Base-by-base conservation (phyloP, 257 asterid genomes). In the Lycium barbarum region DNA sequence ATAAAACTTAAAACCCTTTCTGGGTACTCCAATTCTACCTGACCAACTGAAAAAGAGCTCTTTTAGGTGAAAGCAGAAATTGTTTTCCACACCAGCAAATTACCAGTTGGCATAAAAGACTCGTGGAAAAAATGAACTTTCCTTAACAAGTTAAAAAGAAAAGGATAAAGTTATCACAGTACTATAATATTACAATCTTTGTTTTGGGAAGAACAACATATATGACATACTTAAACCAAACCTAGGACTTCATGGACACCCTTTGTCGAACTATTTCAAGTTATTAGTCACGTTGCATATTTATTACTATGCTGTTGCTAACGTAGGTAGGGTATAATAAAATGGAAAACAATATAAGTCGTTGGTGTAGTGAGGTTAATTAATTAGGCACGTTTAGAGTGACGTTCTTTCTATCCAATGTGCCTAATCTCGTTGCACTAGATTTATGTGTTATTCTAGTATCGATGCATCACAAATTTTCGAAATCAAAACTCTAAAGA, bases 171-270 rank as follows among this genome's bases (percentile, higher is more conserved):
- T 45, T 33, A 45, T 38, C 7, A 72, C 18, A 10, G 57, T 45
- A 72, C 6, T 43, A 36, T 58, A 72, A 72, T 62, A 9, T 20
- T 20, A 62, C 0, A 2, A 62, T 47, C n/a, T 47, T 35, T n/a
- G 58, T 45, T 73, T 47, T 73, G 40, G 80, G 38, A n/a, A 73
- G 11, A 49, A 45, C 40, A 47, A 73, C 80, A n/a, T 47, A 73
- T 10, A 73, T 73, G 61, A 20, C 61, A 73, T 11, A 73, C 11
- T 11, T 35, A 11, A 20, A 20, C 20, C 6, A 12, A 73, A 73
- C 80, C 7, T 72, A 72, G 68, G 68, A 62, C 8, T 62, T 62
- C 68, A 20, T 2, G 15, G 20, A 55, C 20, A 18, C 65, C 9
- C 22, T 58, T 58, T 58, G 68, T 62, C 68, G 6, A 20, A 20